phyloP scores from a whole-genome alignment of 192 early-diverging fungal genomes.

The Podila epigama region DNA sequence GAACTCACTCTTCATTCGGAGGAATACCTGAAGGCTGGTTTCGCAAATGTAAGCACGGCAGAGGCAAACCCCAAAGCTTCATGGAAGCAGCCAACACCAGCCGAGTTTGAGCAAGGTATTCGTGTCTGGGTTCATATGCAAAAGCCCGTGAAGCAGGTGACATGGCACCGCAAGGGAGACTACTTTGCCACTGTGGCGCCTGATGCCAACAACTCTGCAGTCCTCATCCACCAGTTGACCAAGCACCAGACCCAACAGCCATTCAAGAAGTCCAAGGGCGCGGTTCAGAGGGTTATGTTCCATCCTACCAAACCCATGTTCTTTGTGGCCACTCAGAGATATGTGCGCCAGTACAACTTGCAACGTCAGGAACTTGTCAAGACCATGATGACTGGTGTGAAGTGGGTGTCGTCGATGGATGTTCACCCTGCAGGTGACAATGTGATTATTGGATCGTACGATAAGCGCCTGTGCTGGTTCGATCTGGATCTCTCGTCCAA shows the following conservation, averaged over 20 bases:
- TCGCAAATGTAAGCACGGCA: slow-evolving; percentile 16
- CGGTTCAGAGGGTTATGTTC: slow-evolving; percentile 89
- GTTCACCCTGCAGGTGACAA: slow-evolving; percentile 96
- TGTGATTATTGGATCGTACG: slow-evolving; percentile 94
- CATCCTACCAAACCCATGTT: slow-evolving; percentile 93
- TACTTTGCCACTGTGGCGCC: slow-evolving; percentile 90
- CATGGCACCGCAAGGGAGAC: slow-evolving; percentile 97
- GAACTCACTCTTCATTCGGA: slow-evolving; percentile 52
- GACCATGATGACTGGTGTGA: slow-evolving; percentile 83
- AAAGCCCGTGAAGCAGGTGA: slow-evolving; percentile 77
- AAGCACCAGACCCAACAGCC: slow-evolving; percentile 89
- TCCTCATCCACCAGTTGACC: slow-evolving; percentile 93
- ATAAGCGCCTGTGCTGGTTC: slow-evolving; percentile 96
- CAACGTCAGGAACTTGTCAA: slow-evolving; percentile 85
- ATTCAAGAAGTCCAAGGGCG: slow-evolving; percentile 89
- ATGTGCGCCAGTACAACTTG: slow-evolving; percentile 94
- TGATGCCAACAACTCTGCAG: slow-evolving; percentile 75
- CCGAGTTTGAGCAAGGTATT: slow-evolving; percentile 30
- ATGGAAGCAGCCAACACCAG: slow-evolving; percentile 48
- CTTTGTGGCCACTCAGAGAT: slow-evolving; percentile 94
- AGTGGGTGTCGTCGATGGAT: slow-evolving; percentile 97
- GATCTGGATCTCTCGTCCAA: slow-evolving; percentile 93
- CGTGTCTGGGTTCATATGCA: slow-evolving; percentile 40
- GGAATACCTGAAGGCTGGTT: slow-evolving; percentile 56
- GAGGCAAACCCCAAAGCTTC: slow-evolving; percentile 26